Evolutionary conservation across 2,329 filamentous ascomycete species (phyloP), one percentile per base, ranked within the genome.

Genomic region (Pseudopithomyces maydicus): DNA sequence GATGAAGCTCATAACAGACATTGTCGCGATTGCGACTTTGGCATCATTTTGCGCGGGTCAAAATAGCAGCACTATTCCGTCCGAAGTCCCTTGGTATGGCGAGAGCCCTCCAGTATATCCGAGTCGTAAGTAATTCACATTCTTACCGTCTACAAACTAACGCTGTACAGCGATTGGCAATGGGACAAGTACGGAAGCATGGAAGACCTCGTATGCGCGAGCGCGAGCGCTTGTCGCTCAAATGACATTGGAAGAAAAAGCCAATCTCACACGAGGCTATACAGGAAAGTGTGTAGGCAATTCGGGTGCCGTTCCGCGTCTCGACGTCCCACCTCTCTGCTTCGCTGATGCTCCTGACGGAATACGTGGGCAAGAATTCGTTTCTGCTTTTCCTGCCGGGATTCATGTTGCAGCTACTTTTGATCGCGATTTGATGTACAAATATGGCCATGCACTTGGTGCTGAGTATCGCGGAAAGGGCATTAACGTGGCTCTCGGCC

Each of bases 391-490:
- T 45, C 70, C 70, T 7, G 68, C 71, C 26, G 68, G 69, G 1
- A 65, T 70, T 26, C 66, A 70, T 48, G 61, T 85, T 1, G 90
- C 87, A 26, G 88, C 89, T 1, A 91, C 89, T 0, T 92, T 87
- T 65, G 88, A 89, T 73, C 90, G 90, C 74, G 77, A 82, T 12
- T 77, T 92, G 46, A 88, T 91, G 76, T 88, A 89, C 59, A 79
- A 82, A 52, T 84, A 89, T 17, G 89, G 85, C 1, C 82, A 85
- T 12, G 88, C 86, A 3, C 77, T 92, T 5, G 89, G 89, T n/a
- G 77, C 85, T 59, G 90, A 92, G 71, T 87, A 88, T 48, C 84
- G 85, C 12, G 88, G 87, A 4, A 92, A 92, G 68, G 89, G 90
- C 1, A 83, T 87, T 38, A 86, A 92, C 68, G 81, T 91, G 52